Evolutionary conservation across 2,329 filamentous ascomycete species (phyloP).

Genomic region (Raffaelea arxii): DNA sequence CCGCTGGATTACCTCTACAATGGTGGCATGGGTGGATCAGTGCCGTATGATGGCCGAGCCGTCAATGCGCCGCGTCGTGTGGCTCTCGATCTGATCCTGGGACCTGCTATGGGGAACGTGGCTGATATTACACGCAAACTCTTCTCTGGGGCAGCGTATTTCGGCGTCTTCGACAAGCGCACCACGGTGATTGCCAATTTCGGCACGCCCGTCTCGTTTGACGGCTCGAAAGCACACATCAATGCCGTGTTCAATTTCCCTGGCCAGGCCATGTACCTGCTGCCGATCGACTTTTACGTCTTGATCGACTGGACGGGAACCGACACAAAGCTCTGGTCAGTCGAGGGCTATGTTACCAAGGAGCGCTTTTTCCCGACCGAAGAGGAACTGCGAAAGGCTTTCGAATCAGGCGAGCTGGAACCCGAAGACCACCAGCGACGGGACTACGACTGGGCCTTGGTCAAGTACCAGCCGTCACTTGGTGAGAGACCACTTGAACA

Average conservation of each 20-base stretch:
- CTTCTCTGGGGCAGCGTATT: constrained; percentile 23
- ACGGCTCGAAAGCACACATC: constrained; percentile 27
- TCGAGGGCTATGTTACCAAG: constrained; percentile 33
- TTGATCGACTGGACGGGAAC: constrained; percentile 32
- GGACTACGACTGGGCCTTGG: constrained; percentile 23
- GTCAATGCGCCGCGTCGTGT: constrained; percentile 20
- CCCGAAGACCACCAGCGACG: constrained; percentile 23
- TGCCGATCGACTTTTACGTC: constrained; percentile 34
- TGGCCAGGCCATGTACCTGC: constrained; percentile 27
- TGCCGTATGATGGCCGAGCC: constrained; percentile 25
- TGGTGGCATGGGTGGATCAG: constrained; percentile 26
- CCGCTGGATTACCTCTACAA: constrained; percentile 33
- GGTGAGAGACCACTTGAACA: constrained; percentile 24
- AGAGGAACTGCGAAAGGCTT: constrained; percentile 24
- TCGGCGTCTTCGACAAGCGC: constrained; percentile 19
- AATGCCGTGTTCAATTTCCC: constrained; percentile 32
- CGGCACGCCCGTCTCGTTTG: constrained; percentile 27
- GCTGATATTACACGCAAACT: constrained; percentile 33
- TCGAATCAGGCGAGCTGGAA: constrained; percentile 25
- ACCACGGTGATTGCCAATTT: constrained; percentile 22
- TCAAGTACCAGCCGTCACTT: constrained; percentile 18
- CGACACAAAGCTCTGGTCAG: constrained; percentile 28
- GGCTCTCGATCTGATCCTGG: constrained; percentile 25
- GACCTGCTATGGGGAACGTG: constrained; percentile 20
- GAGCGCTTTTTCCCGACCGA: constrained; percentile 25